A percentile compares a stretch with the other conserved stretches of the same genome.
These are phyloP conservation scores for Microbotryum lychnidis-dioicae DNA, from an alignment of 1,284 basidiomycete genomes.

Conservation along the genomic window DNA sequence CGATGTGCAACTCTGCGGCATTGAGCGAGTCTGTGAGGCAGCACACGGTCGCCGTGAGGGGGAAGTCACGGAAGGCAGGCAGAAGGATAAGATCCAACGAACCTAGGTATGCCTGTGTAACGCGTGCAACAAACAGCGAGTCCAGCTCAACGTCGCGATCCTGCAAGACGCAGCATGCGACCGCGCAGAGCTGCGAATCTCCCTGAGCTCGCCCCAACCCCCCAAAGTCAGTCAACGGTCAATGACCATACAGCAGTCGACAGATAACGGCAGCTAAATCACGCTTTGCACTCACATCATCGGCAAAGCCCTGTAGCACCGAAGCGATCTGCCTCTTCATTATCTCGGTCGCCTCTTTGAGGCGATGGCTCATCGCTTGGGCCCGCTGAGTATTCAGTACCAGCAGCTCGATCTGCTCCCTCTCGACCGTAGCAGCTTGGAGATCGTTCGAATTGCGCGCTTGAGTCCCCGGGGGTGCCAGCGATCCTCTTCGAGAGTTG, in stretches of 20 bases:
- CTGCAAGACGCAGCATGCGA: slow-evolving; percentile 13
- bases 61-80: neutral
- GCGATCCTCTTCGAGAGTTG: slow-evolving; percentile 4
- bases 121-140: slow-evolving; percentile 16
- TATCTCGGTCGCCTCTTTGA: slow-evolving; percentile 2
- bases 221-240: neutral
- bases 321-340: slow-evolving; percentile 12
- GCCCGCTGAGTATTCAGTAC: neutral
- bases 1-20: slow-evolving; percentile 10
- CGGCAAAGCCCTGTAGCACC: slow-evolving; percentile 22
- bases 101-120: slow-evolving; percentile 28
- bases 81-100: neutral
- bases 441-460: neutral
- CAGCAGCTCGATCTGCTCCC: slow-evolving; percentile 2
- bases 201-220: slow-evolving; percentile 8
- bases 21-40: slow-evolving; percentile 19
- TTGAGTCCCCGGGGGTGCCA: neutral
- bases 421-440: neutral
- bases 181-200: slow-evolving; percentile 26
- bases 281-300: slow-evolving; percentile 5
- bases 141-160: slow-evolving; percentile 7
- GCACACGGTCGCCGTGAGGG: neutral
- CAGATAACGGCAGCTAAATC: fast-evolving
- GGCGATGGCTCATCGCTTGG: neutral
- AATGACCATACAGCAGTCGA: no score